phyloP scores from a whole-genome alignment of 2,329 filamentous ascomycete species.

The Beauveria bassiana region DNA sequence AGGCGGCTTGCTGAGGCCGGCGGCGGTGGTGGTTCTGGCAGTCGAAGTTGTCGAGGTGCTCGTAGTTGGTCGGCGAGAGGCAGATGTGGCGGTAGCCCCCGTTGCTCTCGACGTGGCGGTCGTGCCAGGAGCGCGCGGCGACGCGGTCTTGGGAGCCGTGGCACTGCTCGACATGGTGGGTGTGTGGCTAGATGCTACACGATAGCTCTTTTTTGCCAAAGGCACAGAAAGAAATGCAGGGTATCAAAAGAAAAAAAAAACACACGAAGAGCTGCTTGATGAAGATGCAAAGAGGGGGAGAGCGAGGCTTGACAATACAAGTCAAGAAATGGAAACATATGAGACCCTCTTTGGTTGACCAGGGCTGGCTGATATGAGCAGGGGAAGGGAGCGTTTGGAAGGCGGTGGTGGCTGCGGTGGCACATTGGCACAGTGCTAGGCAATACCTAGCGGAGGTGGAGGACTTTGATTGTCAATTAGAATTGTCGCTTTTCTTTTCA shows the following conservation, averaged over 20 bases:
- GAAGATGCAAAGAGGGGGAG: slow-evolving; percentile 9
- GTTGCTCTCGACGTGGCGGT: slow-evolving; percentile 20
- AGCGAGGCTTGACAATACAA: neutral
- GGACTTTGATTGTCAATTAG: neutral
- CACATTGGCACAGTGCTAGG: neutral
- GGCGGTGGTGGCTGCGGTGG: neutral
- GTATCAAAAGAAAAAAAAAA: slow-evolving; percentile 1
- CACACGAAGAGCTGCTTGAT: neutral
- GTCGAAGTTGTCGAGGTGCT: slow-evolving; percentile 22
- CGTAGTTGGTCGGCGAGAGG: slow-evolving; percentile 26
- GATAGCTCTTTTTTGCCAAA: neutral
- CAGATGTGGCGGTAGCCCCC: slow-evolving; percentile 16
- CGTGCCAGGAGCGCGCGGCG: slow-evolving; percentile 21
- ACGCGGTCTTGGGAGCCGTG: slow-evolving; percentile 25
- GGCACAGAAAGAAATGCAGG: neutral
- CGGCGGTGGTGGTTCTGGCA: slow-evolving; percentile 24
- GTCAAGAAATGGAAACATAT: slow-evolving; percentile 4
- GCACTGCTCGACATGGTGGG: slow-evolving; percentile 10
- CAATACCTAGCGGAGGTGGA: neutral
- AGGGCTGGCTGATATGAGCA: neutral
- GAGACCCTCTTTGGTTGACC: slow-evolving; percentile 2
- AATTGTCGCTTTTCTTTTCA: too few relatives aligned
- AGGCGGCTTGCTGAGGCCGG: slow-evolving; percentile 39
- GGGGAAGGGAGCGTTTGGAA: neutral
- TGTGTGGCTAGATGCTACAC: slow-evolving; percentile 1